These are phyloP conservation scores for Acanthamoeba triangularis DNA, from an alignment of 208 protist species.

Conservation along the genomic window DNA sequence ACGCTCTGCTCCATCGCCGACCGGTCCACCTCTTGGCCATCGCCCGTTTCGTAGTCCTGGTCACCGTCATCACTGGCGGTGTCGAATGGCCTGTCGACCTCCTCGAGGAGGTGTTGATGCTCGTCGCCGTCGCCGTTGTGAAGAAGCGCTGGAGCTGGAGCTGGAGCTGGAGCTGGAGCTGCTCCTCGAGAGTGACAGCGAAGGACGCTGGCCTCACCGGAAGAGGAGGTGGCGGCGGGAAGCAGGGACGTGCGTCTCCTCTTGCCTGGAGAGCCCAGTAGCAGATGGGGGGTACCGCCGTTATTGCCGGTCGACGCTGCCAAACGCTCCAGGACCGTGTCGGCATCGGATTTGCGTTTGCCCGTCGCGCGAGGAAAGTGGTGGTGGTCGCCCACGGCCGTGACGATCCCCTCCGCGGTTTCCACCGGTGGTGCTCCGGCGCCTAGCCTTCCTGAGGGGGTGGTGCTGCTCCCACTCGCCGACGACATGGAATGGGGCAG, in stretches of 20 bases:
- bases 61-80: not conserved
- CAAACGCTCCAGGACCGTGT: slow-evolving; percentile 42
- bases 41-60: not conserved
- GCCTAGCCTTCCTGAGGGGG: not conserved
- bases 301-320: not conserved
- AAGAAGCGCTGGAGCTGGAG: too few relatives aligned
- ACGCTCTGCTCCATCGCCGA: not conserved
- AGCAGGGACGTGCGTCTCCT: slow-evolving; percentile 29
- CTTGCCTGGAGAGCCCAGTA: slow-evolving; percentile 22
- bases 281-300: too few relatives aligned
- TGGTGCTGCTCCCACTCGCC: not conserved
- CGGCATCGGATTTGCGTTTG: slow-evolving; percentile 60
- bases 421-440: not conserved
- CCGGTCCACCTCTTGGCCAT: not conserved
- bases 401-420: not conserved
- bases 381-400: not conserved
- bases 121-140: not conserved
- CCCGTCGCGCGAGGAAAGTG: not conserved
- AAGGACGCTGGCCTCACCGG: not conserved
- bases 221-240: not conserved
- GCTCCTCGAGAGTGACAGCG: not conserved
- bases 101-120: not conserved
- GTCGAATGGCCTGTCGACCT: not conserved
- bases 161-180: too few relatives aligned
- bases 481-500: not conserved